phyloP scores from a whole-genome alignment of 768 basidiomycete species.

The Macrolepiota dolichaula region DNA sequence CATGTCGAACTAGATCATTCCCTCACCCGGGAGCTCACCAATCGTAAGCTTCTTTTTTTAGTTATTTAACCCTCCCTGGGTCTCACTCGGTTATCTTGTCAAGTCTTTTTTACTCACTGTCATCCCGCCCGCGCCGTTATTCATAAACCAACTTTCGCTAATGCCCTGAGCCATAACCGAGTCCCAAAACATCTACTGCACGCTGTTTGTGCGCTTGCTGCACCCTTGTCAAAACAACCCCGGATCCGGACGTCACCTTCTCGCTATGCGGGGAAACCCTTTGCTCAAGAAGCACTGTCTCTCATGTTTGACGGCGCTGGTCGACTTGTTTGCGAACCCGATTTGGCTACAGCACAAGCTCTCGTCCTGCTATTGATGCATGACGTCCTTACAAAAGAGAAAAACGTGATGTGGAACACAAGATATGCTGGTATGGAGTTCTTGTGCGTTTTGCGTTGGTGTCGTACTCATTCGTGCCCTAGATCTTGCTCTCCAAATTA shows the following conservation, averaged over 20 bases:
- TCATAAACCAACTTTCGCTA: slow-evolving; percentile 75
- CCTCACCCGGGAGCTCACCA: slow-evolving; percentile 71
- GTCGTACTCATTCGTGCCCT: slow-evolving; percentile 22
- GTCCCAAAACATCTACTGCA: slow-evolving; percentile 71
- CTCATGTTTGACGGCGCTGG: slow-evolving; percentile 73
- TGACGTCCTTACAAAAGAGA: slow-evolving; percentile 48
- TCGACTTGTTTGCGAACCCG: slow-evolving; percentile 57
- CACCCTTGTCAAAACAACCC: slow-evolving; percentile 69
- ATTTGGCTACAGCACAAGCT: slow-evolving; percentile 71
- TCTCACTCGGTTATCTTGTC: slow-evolving; percentile 12
- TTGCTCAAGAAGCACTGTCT: slow-evolving; percentile 59
- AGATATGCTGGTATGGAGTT: slow-evolving; percentile 47
- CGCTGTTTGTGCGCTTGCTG: slow-evolving; percentile 75
- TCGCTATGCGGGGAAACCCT: slow-evolving; percentile 52
- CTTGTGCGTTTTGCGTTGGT: slow-evolving; percentile 14
- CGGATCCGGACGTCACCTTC: slow-evolving; percentile 52
- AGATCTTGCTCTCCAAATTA: slow-evolving; percentile 65
- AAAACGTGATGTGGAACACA: slow-evolving; percentile 32
- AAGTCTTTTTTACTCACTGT: slow-evolving; percentile 82
- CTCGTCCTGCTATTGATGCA: slow-evolving; percentile 71
- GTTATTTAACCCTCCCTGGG: slow-evolving; percentile 11
- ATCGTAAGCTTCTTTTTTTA: slow-evolving; percentile 51
- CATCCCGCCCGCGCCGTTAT: slow-evolving; percentile 75
- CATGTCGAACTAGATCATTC: slow-evolving; percentile 52
- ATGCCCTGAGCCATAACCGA: slow-evolving; percentile 59